A percentile compares a stretch with the other conserved stretches of the same genome.
Conservation (phyloP, 1,139 yeast genomes). For the Protomyces inouyei region DNA sequence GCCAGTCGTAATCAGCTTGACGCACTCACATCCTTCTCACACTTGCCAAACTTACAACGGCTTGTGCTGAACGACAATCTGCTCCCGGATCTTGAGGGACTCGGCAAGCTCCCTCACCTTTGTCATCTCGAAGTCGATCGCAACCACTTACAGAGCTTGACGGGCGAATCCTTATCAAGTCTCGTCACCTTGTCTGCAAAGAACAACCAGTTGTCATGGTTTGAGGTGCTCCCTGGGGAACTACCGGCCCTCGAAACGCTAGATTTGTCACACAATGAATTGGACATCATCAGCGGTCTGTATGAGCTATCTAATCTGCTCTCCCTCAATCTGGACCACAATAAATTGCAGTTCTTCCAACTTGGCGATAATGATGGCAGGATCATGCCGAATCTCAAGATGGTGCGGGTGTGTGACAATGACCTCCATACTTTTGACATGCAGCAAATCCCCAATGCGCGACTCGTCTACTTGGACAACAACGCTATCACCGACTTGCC, state of each 20-base stretch:
- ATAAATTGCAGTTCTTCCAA: constrained; percentile 26
- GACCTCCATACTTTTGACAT: constrained; percentile 29
- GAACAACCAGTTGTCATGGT: constrained; percentile 34
- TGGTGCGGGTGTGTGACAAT: constrained; percentile 30
- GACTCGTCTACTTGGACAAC: constrained; percentile 35
- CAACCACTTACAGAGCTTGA: constrained; percentile 36
- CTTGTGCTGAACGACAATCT: constrained; percentile 39
- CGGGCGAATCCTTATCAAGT: constrained; percentile 38
- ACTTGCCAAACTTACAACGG: constrained; percentile 37
- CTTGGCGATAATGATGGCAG: constrained; percentile 3
- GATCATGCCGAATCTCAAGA: constrained; percentile 30
- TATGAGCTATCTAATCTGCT: constrained; percentile 31
- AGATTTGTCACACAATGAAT: constrained; percentile 35
- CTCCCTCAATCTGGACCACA: constrained; percentile 31
- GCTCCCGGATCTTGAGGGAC: constrained; percentile 36
- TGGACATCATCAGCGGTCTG: constrained; percentile 35
- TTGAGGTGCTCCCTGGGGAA: constrained; percentile 32
- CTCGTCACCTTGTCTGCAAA: constrained; percentile 36
- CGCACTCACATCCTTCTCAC: constrained; percentile 38
- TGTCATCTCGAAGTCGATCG: constrained; percentile 37
- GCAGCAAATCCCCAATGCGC: constrained; percentile 33
- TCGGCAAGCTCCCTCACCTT: constrained; percentile 36
- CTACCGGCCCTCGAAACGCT: constrained; percentile 35
- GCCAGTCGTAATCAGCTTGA: constrained; percentile 36
- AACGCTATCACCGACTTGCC: constrained; percentile 33